Base-by-base conservation (phyloP, 2,329 filamentous ascomycete genomes). In the Aspergillus spinulosporus region DNA sequence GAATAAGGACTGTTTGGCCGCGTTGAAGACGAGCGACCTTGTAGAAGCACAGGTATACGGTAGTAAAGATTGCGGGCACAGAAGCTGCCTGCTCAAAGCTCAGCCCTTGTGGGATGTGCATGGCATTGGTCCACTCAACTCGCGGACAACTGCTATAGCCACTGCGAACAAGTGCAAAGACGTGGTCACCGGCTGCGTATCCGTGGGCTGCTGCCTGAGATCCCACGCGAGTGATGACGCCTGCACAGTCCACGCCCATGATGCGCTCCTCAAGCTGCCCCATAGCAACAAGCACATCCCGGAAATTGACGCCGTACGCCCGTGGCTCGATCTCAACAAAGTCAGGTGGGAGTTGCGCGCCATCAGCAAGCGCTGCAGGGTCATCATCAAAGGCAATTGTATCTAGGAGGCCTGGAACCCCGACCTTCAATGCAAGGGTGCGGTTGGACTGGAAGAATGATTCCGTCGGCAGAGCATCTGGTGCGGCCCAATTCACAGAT, bases 271-370 rank as follows among this genome's bases (percentile, higher is more conserved):
- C 55, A 6, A 67, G 50, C 52, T 66, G 66, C 8, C 64, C 64
- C 49, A 66, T 54, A 15, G 60, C 59, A 45, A 62, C 56, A 57
- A 67, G 57, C 28, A 67, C 53, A 44, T 69, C 68, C 7, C 61
- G 60, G 56, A 68, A 71, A 49, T 69, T 72, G 32, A 72, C 36
- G 7, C 68, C 68, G 12, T 62, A 61, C 1, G 67, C 68, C 15
- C 60, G 58, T 8, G 64, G 58, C 15, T 69, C 53, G 15, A 73
- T 66, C 34, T 71, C 65, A 28, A 72, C 52, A 1, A 63, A 45
- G 8, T 65, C 58, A 5, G 37, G 34, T 2, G 42, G n/a, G 2
- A 57, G 32, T 14, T 12, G n/a, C 6, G 39, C 9, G 4, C 21
- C 2, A 7, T 8, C 3, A 3, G 37, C 6, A 3, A 5, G 7